Evolutionary conservation across 2,329 filamentous ascomycete genomes (phyloP), one percentile per base, ranked within the genome.

Genomic region (Nemania sp.): DNA sequence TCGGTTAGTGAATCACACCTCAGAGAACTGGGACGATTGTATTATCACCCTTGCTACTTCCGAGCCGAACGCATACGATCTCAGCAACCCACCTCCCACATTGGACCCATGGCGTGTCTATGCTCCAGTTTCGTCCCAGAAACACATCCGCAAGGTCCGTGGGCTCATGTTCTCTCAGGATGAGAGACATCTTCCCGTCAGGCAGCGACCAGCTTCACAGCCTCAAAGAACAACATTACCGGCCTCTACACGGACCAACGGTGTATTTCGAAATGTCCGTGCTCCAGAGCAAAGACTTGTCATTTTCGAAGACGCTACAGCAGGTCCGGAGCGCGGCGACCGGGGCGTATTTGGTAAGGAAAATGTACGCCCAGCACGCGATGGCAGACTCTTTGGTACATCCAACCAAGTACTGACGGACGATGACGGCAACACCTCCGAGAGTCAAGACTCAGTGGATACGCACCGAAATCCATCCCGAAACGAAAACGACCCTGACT

Each of bases 1-100:
- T 1, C 77, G 80, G 59, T 78, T 87, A 47, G 78, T 76, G 52
- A 88, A 88, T 69, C 73, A 73, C 45, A 86, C 83, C 0, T 83
- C 80, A 0, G 85, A 88, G 70, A 81, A 78, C 0, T 88, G 85
- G 85, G 73, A 72, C 24, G 78, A 81, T 68, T 80, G 81, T 66
- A 81, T 79, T 57, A 70, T 88, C 31, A 78, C 77, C 0, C 76
- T 88, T 5, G 87, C 84, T 2, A 87, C 83, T 0, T 86, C 83
- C 0, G 81, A 86, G 62, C 80, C 83, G 3, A 77, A 76, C 5
- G 84, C 82, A 48, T 75, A 79, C 1, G 78, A 79, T 1, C 70
- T 86, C 2, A 75, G 79, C 20, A 80, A 86, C 53, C 68, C 70
- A 11, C 78, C 83, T 1, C 84, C 84, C 0, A 70, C 67, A 3